phyloP scores from a whole-genome alignment of 208 protist genomes.

The Endotrypanum monterogeii region DNA sequence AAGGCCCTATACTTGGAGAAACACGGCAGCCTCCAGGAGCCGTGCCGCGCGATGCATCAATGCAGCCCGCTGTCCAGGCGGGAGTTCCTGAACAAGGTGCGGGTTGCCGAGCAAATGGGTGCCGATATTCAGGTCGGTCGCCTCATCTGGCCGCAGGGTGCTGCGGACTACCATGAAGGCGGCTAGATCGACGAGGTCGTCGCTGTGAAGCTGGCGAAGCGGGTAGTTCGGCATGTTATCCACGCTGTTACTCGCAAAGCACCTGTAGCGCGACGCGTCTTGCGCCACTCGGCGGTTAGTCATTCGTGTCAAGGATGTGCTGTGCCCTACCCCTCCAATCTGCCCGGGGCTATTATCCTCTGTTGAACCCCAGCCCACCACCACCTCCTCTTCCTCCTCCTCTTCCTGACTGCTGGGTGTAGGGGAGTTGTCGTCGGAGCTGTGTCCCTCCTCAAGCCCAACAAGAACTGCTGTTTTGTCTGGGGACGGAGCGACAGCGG shows the following conservation, averaged over 20 bases:
- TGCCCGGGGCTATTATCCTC: neutral
- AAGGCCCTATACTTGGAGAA: constrained; percentile 40
- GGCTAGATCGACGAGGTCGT: constrained; percentile 38
- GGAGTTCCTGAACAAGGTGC: constrained; percentile 7
- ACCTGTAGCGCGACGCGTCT: constrained; percentile 30
- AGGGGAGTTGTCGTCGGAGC: constrained; percentile 31
- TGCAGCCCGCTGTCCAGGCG: constrained; percentile 9
- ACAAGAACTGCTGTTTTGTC: constrained; percentile 14
- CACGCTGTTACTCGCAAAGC: constrained; percentile 52
- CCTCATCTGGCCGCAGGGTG: constrained; percentile 34
- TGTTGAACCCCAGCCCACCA: neutral
- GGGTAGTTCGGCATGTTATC: constrained; percentile 42
- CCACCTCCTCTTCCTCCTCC: constrained; percentile 16
- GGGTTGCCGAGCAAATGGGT: constrained; percentile 31
- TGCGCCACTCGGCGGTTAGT: constrained; percentile 5
- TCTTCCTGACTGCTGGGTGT: constrained; percentile 31
- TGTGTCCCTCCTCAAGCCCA: constrained; percentile 24
- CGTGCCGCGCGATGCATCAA: constrained; percentile 27
- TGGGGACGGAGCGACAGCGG: neutral
- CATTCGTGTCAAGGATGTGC: constrained; percentile 6
- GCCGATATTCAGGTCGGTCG: constrained; percentile 31
- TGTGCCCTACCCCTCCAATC: neutral
- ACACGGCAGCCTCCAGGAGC: constrained; percentile 46
- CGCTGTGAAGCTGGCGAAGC: constrained; percentile 29
- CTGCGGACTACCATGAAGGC: constrained; percentile 48